Evolutionary conservation across 176 grass and related monocot genomes (phyloP), one percentile per base, ranked within the genome.

Genomic region (Canna indica): DNA sequence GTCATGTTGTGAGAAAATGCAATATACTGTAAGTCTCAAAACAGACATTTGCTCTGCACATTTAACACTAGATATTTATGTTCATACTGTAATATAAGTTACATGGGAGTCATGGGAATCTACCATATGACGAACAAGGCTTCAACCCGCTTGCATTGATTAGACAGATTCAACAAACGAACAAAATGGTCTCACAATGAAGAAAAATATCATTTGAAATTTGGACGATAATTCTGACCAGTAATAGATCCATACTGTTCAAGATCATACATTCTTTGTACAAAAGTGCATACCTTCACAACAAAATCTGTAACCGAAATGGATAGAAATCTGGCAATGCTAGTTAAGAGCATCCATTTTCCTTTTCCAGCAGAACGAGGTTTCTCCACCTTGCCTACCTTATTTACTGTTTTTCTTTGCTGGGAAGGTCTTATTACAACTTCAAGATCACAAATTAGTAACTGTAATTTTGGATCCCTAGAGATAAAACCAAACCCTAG

Each of bases 321-420:
- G 13, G 94, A 92, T 63, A 99, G 81, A 73, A 90, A 80, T 79
- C 84, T 87, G 26, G 86, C 83, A 72, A 91, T 74, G 47, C 86
- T 99, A 70, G 89, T 93, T 77, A 91, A 87, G 59, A 99, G 75
- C 70, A 99, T 76, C 94, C 94, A 99, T 82, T 93, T 99, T 47
- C 94, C 94, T 85, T 93, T 99, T 76, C 94, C 94, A 62, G 94
- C 91, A 33, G 94, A 93, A 36, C 82, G 86, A 60, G 82, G 65
- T 78, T 74, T 97, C 81, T 52, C 56, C 64, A 81, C 72, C 79
- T 90, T 99, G 50, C 75, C 64, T 60, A 80, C 75, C 77, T 99
- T 99, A 69, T 72, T 72, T 63, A 39, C 67, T 42, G 56, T 85
- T 76, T 99, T 85, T 60, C 44, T 84, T 79, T 90, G 75, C 20